Evolutionary conservation across 2,329 filamentous ascomycete genomes (phyloP).

Genomic region (Arthrobotrys pseudoclavata): DNA sequence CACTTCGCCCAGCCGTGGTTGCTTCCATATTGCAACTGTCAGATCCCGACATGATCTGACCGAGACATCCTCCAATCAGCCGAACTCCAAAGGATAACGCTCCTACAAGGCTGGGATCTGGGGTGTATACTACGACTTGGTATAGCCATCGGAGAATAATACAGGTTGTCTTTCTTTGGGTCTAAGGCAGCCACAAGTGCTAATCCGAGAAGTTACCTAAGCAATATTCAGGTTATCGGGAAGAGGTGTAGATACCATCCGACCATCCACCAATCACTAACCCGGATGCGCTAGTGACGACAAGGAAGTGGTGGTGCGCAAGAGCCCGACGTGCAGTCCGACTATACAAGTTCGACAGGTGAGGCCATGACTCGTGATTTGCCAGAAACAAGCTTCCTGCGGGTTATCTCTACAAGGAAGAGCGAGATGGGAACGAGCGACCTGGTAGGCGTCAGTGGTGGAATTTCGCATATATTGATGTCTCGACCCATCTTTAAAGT

Average conservation of each 20-base stretch:
- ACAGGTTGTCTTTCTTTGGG: constrained; percentile 13
- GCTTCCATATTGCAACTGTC: constrained; percentile 45
- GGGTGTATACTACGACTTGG: constrained; percentile 35
- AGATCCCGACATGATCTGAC: constrained; percentile 52
- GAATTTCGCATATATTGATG: constrained; percentile 51
- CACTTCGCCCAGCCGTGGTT: constrained; percentile 43
- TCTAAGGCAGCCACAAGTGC: constrained; percentile 50
- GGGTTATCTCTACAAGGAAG: constrained; percentile 27
- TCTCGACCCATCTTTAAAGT: constrained; percentile 48
- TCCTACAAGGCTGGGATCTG: constrained; percentile 40
- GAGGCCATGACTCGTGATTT: constrained; percentile 48
- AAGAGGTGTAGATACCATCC: constrained; percentile 43
- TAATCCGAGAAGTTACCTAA: constrained; percentile 56
- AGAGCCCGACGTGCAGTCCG: constrained; percentile 47
- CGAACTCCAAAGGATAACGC: constrained; percentile 53
- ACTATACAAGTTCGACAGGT: constrained; percentile 60
- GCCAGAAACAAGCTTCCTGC: constrained; percentile 30
- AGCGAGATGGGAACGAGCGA: constrained; percentile 21
- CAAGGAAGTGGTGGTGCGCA: constrained; percentile 41
- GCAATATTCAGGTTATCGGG: constrained; percentile 49
- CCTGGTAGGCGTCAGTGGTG: constrained; percentile 23
- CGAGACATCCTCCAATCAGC: constrained; percentile 49
- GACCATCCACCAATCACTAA: constrained; percentile 37
- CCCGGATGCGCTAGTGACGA: constrained; percentile 13
- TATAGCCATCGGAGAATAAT: constrained; percentile 47